These are phyloP conservation scores for Diaporthe sp. DNA, from an alignment of 2,329 filamentous ascomycete species.

Conservation along the genomic window DNA sequence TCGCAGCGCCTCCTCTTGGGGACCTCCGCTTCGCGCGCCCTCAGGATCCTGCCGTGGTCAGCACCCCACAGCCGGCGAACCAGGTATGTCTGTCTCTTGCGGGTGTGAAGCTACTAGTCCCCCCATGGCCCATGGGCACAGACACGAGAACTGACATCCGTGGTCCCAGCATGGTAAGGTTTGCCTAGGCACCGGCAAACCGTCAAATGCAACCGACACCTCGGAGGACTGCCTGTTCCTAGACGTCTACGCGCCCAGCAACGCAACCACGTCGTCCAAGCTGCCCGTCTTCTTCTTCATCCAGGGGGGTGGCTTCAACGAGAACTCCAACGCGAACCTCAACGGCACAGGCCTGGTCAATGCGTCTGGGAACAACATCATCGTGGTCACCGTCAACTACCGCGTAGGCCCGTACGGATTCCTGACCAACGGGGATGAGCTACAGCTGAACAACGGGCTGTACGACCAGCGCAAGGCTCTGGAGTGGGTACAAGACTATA, in stretches of 20 bases:
- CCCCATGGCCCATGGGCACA: conserved; percentile 70
- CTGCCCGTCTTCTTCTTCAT: conserved; percentile 52
- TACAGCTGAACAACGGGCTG: conserved; percentile 76
- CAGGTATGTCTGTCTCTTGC: conserved; percentile 52
- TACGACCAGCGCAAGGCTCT: conserved; percentile 78
- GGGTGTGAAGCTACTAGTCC: not conserved
- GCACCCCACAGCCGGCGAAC: conserved; percentile 63
- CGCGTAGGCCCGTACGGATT: conserved; percentile 82
- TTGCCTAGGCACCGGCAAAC: conserved; percentile 48
- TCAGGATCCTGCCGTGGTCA: conserved; percentile 65
- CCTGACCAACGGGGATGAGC: conserved; percentile 68
- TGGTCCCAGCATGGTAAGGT: conserved; percentile 40
- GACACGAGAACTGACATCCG: conserved; percentile 48
- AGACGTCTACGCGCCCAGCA: conserved; percentile 71
- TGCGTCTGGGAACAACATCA: conserved; percentile 69
- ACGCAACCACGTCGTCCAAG: conserved; percentile 59
- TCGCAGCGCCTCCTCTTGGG: conserved; percentile 76
- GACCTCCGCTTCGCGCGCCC: conserved; percentile 75
- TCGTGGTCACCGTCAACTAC: conserved; percentile 82
- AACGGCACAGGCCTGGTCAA: conserved; percentile 70
- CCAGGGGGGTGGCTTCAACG: conserved; percentile 67
- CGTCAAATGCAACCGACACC: conserved; percentile 44
- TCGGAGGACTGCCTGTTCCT: conserved; percentile 79
- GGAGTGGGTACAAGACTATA: conserved; percentile 77
- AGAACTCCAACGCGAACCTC: conserved; percentile 58